phyloP scores from a whole-genome alignment of 768 basidiomycete species.

The Lactifluus volemus region DNA sequence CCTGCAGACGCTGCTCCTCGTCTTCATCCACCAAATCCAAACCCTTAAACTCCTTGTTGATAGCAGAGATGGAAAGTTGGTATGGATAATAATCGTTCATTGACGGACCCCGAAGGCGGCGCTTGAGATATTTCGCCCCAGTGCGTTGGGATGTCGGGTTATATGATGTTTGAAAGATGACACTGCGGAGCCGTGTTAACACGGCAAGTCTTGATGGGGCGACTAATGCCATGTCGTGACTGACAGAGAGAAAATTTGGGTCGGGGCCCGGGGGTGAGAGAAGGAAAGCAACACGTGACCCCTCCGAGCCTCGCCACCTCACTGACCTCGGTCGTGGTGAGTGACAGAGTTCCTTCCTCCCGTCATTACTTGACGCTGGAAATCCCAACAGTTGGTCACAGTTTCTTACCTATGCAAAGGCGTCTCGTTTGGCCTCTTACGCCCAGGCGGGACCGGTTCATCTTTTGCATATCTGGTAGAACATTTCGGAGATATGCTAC shows the following conservation, averaged over 20 bases:
- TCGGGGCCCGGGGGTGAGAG: too few species aligned
- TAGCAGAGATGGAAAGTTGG: slow-evolving; percentile 43
- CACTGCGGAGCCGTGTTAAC: slow-evolving; percentile 55
- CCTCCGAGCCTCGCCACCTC: too few species aligned
- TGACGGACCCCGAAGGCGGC: slow-evolving; percentile 73
- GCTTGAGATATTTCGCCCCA: slow-evolving; percentile 86
- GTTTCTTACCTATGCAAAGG: slow-evolving; percentile 1
- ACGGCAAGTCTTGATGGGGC: slow-evolving; percentile 45
- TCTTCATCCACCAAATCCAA: slow-evolving; percentile 48
- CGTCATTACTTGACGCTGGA: not conserved
- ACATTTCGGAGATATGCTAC: not conserved
- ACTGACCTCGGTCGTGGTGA: too few species aligned
- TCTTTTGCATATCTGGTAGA: not conserved
- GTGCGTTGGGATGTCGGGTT: slow-evolving; percentile 78
- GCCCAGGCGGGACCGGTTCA: not conserved
- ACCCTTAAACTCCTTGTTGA: slow-evolving; percentile 29
- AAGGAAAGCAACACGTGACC: not conserved
- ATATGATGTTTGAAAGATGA: slow-evolving; percentile 80
- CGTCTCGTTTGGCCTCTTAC: not conserved
- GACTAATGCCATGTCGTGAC: slow-evolving; percentile 29
- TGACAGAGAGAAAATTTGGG: too few species aligned
- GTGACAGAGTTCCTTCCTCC: too few species aligned
- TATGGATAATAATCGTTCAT: slow-evolving; percentile 80
- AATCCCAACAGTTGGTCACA: not conserved
- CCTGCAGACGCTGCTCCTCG: slow-evolving; percentile 60